Evolutionary conservation across 805 yeast genomes (phyloP).

Genomic region (Debaryomyces prosopidis): DNA sequence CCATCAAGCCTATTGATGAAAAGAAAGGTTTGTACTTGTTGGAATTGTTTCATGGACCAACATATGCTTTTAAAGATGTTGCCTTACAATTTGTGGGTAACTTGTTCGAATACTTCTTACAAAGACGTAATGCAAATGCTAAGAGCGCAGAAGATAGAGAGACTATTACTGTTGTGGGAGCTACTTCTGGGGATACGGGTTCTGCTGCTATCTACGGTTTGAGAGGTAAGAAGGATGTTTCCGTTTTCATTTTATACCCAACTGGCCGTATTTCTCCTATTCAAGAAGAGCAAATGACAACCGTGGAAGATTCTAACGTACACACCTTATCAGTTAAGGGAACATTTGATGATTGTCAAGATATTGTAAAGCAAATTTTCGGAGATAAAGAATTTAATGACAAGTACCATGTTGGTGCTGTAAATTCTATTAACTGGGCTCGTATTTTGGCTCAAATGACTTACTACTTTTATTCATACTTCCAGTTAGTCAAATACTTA

Average conservation of each 20-base stretch:
- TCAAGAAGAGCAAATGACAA: slow-evolving; percentile 98
- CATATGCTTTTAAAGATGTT: slow-evolving; percentile 98
- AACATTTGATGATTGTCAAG: slow-evolving; percentile 98
- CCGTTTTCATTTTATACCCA: slow-evolving; percentile 94
- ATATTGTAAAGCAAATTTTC: slow-evolving; percentile 88
- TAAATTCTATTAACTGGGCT: slow-evolving; percentile 98
- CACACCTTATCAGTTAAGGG: slow-evolving; percentile 95
- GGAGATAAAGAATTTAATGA: slow-evolving; percentile 86
- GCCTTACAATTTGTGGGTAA: slow-evolving; percentile 98
- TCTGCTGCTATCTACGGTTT: slow-evolving; percentile 98
- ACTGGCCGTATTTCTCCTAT: slow-evolving; percentile 96
- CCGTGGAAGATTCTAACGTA: slow-evolving; percentile 88
- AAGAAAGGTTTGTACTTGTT: slow-evolving; percentile 66
- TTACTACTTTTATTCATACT: slow-evolving; percentile 90
- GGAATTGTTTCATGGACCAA: slow-evolving; percentile 98
- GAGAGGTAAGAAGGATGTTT: slow-evolving; percentile 96
- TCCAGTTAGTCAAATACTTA: slow-evolving; percentile 55
- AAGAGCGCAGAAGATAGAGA: slow-evolving; percentile 61
- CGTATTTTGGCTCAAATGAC: slow-evolving; percentile 97
- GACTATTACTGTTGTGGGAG: slow-evolving; percentile 94
- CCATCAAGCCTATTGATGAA: slow-evolving; percentile 64
- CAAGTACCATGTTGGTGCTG: slow-evolving; percentile 94
- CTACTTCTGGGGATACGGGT: slow-evolving; percentile 99
- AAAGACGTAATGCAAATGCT: slow-evolving; percentile 64
- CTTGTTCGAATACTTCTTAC: slow-evolving; percentile 87